A percentile compares a stretch with the other conserved stretches of the same genome.
Conservation (phyloP, 257 asterid species). For the Craterostigma plantagineum region DNA sequence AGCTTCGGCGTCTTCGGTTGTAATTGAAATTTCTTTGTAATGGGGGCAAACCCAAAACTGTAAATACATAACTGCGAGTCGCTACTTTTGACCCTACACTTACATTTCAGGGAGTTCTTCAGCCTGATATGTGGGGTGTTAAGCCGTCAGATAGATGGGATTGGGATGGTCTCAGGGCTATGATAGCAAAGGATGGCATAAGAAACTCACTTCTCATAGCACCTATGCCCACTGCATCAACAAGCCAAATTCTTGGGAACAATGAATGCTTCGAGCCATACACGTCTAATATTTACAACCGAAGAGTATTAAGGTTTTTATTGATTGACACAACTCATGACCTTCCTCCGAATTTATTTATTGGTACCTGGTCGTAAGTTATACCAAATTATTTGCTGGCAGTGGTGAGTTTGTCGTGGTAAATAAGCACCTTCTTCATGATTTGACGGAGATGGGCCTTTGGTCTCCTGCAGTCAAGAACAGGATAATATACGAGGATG, state of each 20-base stretch:
- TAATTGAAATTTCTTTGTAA: no score
- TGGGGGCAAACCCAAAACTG: no score
- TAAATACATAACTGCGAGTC: no score
- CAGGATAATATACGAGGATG: slow-evolving; percentile 65
- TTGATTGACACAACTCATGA: neutral
- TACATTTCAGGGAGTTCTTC: slow-evolving; percentile 57
- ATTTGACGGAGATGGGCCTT: slow-evolving; percentile 83
- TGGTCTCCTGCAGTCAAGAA: slow-evolving; percentile 49
- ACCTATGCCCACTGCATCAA: slow-evolving; percentile 99
- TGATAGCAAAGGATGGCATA: slow-evolving; percentile 47
- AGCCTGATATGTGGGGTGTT: slow-evolving; percentile 95
- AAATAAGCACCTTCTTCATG: slow-evolving; percentile 90
- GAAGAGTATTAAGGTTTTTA: slow-evolving; percentile 73
- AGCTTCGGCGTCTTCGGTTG: no score
- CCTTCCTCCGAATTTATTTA: slow-evolving; percentile 7
- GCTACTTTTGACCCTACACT: no score
- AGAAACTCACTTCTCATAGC: slow-evolving; percentile 90
- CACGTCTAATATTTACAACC: slow-evolving; percentile 84
- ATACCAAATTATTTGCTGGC: slow-evolving; percentile 8
- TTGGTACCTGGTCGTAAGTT: no score
- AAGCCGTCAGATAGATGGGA: slow-evolving; percentile 80
- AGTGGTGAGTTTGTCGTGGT: slow-evolving; percentile 98
- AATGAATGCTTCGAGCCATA: slow-evolving; percentile 97
- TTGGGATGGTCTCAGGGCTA: slow-evolving; percentile 59
- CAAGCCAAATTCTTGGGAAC: slow-evolving; percentile 97